Base-by-base conservation (phyloP, 169 alveolate genomes). In the Plasmodium coatneyi region DNA sequence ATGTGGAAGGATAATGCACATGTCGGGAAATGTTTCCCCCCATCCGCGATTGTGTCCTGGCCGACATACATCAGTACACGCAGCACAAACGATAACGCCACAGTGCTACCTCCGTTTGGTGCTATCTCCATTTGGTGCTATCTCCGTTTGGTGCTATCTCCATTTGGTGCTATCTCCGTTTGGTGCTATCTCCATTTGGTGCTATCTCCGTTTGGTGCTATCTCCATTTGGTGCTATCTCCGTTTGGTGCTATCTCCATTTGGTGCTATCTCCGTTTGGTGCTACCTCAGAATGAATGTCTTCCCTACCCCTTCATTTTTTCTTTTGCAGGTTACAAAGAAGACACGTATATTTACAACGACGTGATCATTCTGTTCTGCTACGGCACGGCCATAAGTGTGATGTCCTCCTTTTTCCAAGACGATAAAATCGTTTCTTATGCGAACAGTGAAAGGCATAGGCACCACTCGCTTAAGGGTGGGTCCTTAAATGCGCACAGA, bases 341-440 rank as follows among this genome's bases (percentile, higher is more conserved):
- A 79, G 94, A 89, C 79, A n/a, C 89, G 1, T 89, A 89, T 49
- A 89, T 89, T 41, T 89, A 56, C 54, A 89, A 80, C 52, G 94
- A 89, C 32, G 94, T 89, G n/a, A 80, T 89, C n/a, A 80, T 89
- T 9, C 84, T 89, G 12, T 89, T 78, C 43, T 89, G 94, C 54
- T 89, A 89, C 71, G 94, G 94, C 7, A 89, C 94, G 28, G 94
- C 94, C 76, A 89, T 89, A 79, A 89, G 71, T 79, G 52, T 89
- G 52, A 66, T 79, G 30, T 43, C 94, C 34, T 78, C 90, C 1
- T 89, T 79, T 79, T 89, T 89, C 71, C 43, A 36, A 34, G 94
- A 89, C 60, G 87, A 80, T 12, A 89, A 56, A 89, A 89, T 89
- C 25, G 54, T 89, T 41, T 56, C 86, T 4, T 89, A 78, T 25